These are phyloP conservation scores for Podospora bellae-mahoneyi DNA, from an alignment of 495 filamentous ascomycete genomes.

Conservation along the genomic window DNA sequence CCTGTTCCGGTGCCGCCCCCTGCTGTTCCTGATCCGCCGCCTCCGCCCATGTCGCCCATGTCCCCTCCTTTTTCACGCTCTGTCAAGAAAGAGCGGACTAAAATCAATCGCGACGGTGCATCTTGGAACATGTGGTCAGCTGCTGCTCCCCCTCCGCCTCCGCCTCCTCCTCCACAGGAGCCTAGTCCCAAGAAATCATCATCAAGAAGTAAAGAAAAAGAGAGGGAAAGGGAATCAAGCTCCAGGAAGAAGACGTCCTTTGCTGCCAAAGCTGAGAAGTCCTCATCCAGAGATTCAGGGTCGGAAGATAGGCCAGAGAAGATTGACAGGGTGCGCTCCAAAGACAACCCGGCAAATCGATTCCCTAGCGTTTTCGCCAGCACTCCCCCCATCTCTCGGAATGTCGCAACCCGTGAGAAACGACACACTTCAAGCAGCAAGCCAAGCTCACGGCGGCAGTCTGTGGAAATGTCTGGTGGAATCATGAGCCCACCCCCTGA, in stretches of 20 bases:
- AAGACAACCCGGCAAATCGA: constrained; percentile 35
- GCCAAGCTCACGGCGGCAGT: constrained; percentile 48
- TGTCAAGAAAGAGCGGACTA: constrained; percentile 46
- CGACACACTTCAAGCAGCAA: constrained; percentile 35
- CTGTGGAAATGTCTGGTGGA: constrained; percentile 43
- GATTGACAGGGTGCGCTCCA: constrained; percentile 34
- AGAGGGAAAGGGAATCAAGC: constrained; percentile 29
- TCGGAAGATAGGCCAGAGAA: constrained; percentile 45
- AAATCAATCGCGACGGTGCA: constrained; percentile 43
- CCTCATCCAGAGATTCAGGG: constrained; percentile 39
- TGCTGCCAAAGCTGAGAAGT: constrained; percentile 37
- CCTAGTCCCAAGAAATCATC: constrained; percentile 40
- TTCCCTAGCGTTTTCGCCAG: constrained; percentile 50
- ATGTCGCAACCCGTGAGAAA: constrained; percentile 50
- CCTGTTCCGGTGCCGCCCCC: constrained; percentile 33
- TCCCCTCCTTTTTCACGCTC: constrained; percentile 20
- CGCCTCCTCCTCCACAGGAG: constrained; percentile 13
- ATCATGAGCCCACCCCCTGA: constrained; percentile 50
- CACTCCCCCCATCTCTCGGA: constrained; percentile 50
- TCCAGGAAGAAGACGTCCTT: constrained; percentile 33
- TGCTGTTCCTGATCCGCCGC: constrained; percentile 44
- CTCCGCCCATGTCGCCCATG: constrained; percentile 24
- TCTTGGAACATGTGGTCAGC: constrained; percentile 47
- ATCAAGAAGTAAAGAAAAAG: constrained; percentile 30
- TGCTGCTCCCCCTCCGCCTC: constrained; percentile 26